These are phyloP conservation scores for Neocucurbitaria cava DNA, from an alignment of 2,329 filamentous ascomycete species.

Conservation along the genomic window DNA sequence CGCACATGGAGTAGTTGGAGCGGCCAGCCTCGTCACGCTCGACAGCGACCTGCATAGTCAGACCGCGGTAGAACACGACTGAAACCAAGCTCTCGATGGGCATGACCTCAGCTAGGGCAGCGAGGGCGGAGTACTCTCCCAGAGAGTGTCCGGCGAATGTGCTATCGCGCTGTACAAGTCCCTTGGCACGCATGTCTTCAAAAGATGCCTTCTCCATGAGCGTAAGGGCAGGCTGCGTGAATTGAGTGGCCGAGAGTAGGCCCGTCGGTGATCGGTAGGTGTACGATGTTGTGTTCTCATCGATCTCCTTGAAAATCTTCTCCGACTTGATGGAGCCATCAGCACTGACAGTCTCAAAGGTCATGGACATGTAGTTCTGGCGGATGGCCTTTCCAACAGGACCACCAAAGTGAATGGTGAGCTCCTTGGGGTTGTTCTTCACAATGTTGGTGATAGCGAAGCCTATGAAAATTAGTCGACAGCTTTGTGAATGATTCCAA, in stretches of 20 bases:
- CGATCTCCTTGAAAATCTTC: constrained; percentile 98
- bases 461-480: constrained; percentile 57
- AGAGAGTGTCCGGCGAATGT: constrained; percentile 98
- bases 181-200: constrained; percentile 98
- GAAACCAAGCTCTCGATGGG: constrained; percentile 99
- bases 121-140: constrained; percentile 96
- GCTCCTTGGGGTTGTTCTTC: constrained; percentile 98
- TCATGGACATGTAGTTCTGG: constrained; percentile 99
- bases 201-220: constrained; percentile 99
- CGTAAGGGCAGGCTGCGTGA: constrained; percentile 95
- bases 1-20: constrained; percentile 99
- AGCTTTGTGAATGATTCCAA: constrained; percentile 7
- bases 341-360: constrained; percentile 93
- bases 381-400: constrained; percentile 96
- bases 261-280: constrained; percentile 96
- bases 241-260: constrained; percentile 94
- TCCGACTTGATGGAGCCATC: constrained; percentile 96
- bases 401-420: constrained; percentile 97
- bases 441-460: constrained; percentile 99
- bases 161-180: constrained; percentile 93
- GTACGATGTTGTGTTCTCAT: constrained; percentile 91
- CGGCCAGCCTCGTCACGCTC: constrained; percentile 92
- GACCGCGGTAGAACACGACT: constrained; percentile 97
- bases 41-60: constrained; percentile 99
- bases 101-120: constrained; percentile 96